Evolutionary conservation across 2,329 filamentous ascomycete species (phyloP), one percentile per base, ranked within the genome.

Genomic region (Myriosclerotinia duriaeana): DNA sequence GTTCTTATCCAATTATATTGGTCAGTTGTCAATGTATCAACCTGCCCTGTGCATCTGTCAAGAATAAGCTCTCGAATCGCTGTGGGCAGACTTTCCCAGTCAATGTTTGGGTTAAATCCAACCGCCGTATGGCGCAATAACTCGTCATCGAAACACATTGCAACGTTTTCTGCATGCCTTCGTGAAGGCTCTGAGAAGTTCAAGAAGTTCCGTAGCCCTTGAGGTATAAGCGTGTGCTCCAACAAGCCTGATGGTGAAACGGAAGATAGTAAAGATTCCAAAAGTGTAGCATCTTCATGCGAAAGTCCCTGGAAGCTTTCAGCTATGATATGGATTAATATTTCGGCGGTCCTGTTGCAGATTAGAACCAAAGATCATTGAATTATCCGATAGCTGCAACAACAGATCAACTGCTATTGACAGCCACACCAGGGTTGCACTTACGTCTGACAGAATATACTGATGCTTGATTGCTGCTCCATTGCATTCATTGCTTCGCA

Each of bases 21-120:
- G 36, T 66, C 67, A n/a, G 53, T 64, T 42, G 70, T 72, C n/a
- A 72, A 59, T 34, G 64, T 22, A 52, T 68, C 68, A 42, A 71
- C 74, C 38, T 78, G 76, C 8, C 82, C 82, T 26, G 80, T 72
- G 67, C 80, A 83, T 65, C 82, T 78, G 58, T 77, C 74, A 3
- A 85, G 72, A 26, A 85, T 75, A 8, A 81, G 72, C n/a, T 75
- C 74, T 54, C 83, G 78, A 65, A 84, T 78, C 9, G 79, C 76
- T 20, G 77, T 72, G 3, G 83, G 81, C 14, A 85, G 73, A 34
- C 72, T 75, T 48, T 85, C 83, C 83, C 83, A 85, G 40, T 83
- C 77, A 12, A 77, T 78, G 64, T 85, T 82, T 65, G 78, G 78
- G 52, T 84, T 78, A 40, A 83, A 78, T 0, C 82, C 82, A 34